Evolutionary conservation across 306 rosid genomes (phyloP), one percentile per base, ranked within the genome.

Genomic region (Begonia masoniana): DNA sequence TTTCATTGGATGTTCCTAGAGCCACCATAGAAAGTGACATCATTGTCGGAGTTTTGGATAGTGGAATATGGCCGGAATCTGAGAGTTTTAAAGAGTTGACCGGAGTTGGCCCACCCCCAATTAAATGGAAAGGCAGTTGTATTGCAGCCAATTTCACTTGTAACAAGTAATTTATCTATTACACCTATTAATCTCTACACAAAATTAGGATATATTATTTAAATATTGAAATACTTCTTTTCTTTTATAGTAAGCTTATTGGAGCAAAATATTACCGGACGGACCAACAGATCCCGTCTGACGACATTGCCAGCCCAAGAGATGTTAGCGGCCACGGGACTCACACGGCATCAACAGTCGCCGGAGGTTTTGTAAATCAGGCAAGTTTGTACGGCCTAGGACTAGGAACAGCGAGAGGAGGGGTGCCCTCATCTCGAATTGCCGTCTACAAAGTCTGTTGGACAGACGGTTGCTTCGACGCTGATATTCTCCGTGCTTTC

Each of bases 71-170:
- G 87, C 80, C 83, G 2, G 76, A 76, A 42, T 59, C 71, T 24
- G 50, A 54, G 0, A 81, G 83, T 52, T 81, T 81, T 47, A 63
- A 17, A 23, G 87, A 66, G 36, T 43, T 50, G 6, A 3, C 35
- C 31, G 76, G 81, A 13, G 66, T 50, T 2, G 64, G 81, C 42
- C 81, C 83, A n/a, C 78, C 78, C 43, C 87, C 81, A 0, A 31
- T 48, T 11, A 81, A 69, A 68, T 80, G 87, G 87, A 81, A 66
- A 56, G 83, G 87, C 17, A 23, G 41, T 4, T 80, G 86, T 35
- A 13, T 54, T 41, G 21, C 59, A 2, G 13, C 58, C 19, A 72
- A 79, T 62, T 69, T 75, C 46, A 60, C 62, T 31, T 78, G 84
- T 60, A 78, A 74, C 42, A 74, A 65, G 84, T 74, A 17, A 17